Conservation (phyloP, 2,329 filamentous ascomycete species). For the Penicillium oxalicum region DNA sequence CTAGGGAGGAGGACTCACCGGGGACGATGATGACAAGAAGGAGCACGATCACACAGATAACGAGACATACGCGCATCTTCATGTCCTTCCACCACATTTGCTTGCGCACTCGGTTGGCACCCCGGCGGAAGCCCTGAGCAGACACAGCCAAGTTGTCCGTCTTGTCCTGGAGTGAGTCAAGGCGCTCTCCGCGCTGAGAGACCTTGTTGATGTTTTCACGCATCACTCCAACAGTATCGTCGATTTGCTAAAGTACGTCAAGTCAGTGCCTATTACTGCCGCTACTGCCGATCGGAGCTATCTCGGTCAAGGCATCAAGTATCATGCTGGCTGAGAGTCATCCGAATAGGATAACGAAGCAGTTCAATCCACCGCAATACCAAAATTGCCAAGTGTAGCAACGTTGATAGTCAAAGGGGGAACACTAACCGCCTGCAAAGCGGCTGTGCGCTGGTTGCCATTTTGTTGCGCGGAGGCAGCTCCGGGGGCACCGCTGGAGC, state of each 20-base stretch:
- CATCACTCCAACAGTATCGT: slow-evolving; percentile 93
- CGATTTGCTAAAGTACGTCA: slow-evolving; percentile 71
- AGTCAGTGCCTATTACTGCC: slow-evolving; percentile 16
- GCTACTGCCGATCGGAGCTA: neutral
- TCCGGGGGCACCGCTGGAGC: slow-evolving; percentile 48
- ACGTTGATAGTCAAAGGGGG: slow-evolving; percentile 10
- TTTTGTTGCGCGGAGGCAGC: slow-evolving; percentile 45
- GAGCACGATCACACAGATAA: slow-evolving; percentile 83
- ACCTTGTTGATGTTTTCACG: slow-evolving; percentile 96
- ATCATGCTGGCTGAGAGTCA: neutral
- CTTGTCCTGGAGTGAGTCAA: slow-evolving; percentile 87
- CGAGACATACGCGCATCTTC: slow-evolving; percentile 99
- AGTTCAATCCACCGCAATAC: too few species aligned
- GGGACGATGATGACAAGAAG: slow-evolving; percentile 93
- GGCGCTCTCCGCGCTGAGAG: slow-evolving; percentile 80
- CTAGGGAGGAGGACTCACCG: slow-evolving; percentile 52
- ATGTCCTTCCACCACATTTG: slow-evolving; percentile 99
- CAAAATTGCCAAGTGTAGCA: too few species aligned
- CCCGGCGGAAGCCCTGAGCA: slow-evolving; percentile 90
- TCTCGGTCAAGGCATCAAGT: neutral
- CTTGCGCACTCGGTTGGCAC: slow-evolving; percentile 92
- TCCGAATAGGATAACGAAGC: too few species aligned
- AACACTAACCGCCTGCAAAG: slow-evolving; percentile 75
- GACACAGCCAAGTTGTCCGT: slow-evolving; percentile 87
- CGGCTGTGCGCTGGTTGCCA: slow-evolving; percentile 62